Evolutionary conservation across 129 eudicot species (phyloP).

Genomic region (Flaveria trinervia): DNA sequence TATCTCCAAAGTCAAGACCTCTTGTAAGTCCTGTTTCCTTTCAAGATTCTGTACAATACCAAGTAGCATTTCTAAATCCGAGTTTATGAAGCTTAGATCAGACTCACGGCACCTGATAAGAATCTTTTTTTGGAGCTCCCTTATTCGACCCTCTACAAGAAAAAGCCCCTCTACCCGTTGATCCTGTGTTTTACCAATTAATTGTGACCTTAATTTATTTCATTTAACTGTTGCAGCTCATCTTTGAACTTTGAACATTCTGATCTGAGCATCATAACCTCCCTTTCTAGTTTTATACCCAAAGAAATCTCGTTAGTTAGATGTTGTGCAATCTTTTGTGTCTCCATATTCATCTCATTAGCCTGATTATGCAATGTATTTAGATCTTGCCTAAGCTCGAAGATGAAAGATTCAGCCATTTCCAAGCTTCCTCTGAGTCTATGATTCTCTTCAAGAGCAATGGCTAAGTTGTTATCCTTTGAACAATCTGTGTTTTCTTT

Average conservation of each 20-base stretch:
- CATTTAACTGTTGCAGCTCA: slow-evolving; percentile 54
- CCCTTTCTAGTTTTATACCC: slow-evolving; percentile 59
- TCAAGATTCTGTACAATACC: slow-evolving; percentile 54
- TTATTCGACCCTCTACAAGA: slow-evolving; percentile 54
- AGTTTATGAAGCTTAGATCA: slow-evolving; percentile 46
- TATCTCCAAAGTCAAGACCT: slow-evolving; percentile 52
- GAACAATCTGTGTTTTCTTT: slow-evolving; percentile 48
- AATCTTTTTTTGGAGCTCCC: slow-evolving; percentile 56
- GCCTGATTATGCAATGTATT: slow-evolving; percentile 65
- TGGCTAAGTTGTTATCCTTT: slow-evolving; percentile 49
- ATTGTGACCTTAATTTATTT: slow-evolving; percentile 41
- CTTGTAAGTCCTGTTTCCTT: slow-evolving; percentile 44
- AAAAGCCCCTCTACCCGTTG: slow-evolving; percentile 48
- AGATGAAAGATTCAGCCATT: slow-evolving; percentile 69
- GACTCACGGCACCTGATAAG: slow-evolving; percentile 45
- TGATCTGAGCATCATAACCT: slow-evolving; percentile 61
- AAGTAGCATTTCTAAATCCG: slow-evolving; percentile 60
- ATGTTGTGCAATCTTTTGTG: slow-evolving; percentile 56
- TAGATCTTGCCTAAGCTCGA: slow-evolving; percentile 67
- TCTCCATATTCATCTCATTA: slow-evolving; percentile 63
- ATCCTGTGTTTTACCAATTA: slow-evolving; percentile 22
- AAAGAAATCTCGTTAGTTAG: slow-evolving; percentile 65
- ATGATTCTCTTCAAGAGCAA: slow-evolving; percentile 65
- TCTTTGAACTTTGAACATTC: slow-evolving; percentile 67
- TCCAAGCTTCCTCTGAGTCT: slow-evolving; percentile 67